Evolutionary conservation across 768 basidiomycete species (phyloP).

Genomic region (Mrakia frigida): DNA sequence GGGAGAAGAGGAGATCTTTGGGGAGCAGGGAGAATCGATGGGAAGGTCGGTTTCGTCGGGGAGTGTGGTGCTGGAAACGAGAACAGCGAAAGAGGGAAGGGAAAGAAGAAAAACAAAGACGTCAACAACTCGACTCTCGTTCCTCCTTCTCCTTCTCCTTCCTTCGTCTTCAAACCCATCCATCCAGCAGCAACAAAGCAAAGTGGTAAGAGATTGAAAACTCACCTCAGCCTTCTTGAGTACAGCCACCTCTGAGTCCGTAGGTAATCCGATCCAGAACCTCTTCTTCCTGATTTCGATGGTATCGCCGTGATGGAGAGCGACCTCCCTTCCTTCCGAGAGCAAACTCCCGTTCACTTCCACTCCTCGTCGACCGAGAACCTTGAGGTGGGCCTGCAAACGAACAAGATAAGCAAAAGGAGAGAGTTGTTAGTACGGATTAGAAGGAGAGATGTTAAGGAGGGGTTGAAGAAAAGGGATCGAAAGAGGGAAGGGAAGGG

Average conservation of each 20-base stretch:
- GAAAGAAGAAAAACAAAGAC: background rate
- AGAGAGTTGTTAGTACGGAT: background rate
- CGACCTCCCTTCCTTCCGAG: conserved; percentile 1
- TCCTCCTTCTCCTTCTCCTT: background rate
- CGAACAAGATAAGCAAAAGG: too few species aligned
- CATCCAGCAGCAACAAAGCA: too few species aligned
- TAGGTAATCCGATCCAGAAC: conserved; percentile 21
- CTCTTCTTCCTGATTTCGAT: conserved; percentile 33
- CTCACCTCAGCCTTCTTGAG: conserved; percentile 9
- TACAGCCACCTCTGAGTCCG: background rate
- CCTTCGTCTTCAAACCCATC: background rate
- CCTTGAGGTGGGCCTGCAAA: conserved; percentile 24
- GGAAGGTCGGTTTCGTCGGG: conserved; percentile 27
- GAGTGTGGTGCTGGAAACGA: background rate
- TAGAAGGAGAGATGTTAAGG: background rate
- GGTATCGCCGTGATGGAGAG: conserved; percentile 22
- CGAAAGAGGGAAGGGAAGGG: background rate
- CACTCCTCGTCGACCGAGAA: conserved; percentile 26
- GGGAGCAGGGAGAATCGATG: conserved; percentile 31
- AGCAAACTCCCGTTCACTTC: conserved; percentile 23
- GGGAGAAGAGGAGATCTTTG: conserved; percentile 12
- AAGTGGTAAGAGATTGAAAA: background rate
- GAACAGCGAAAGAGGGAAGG: background rate
- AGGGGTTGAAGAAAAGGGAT: background rate
- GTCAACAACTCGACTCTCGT: conserved; percentile 9